Evolutionary conservation across 2,329 filamentous ascomycete genomes (phyloP).

Genomic region (Aspergillus sp.): DNA sequence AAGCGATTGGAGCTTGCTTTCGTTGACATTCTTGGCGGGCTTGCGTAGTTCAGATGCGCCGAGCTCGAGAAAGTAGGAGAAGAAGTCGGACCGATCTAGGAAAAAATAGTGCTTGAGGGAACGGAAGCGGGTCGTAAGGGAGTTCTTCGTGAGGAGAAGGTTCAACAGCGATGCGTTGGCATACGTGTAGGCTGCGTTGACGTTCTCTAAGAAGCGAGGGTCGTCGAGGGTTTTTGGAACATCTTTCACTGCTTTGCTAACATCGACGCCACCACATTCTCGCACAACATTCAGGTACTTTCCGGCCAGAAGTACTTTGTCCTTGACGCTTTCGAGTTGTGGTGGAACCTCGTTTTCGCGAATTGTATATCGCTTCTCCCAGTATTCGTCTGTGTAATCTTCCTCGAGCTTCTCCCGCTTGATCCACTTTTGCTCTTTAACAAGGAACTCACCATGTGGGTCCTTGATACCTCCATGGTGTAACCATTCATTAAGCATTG

Average conservation of each 20-base stretch:
- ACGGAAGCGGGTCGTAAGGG: conserved; percentile 78
- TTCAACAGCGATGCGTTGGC: conserved; percentile 92
- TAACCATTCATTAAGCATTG: conserved; percentile 97
- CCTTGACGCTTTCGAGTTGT: conserved; percentile 85
- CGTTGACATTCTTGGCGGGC: conserved; percentile 83
- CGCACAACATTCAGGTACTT: conserved; percentile 98
- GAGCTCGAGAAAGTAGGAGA: conserved; percentile 95
- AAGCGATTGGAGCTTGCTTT: conserved; percentile 87
- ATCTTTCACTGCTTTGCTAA: conserved; percentile 82
- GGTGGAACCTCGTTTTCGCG: conserved; percentile 88
- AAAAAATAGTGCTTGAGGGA: conserved; percentile 99
- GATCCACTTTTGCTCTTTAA: conserved; percentile 96
- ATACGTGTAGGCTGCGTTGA: conserved; percentile 91
- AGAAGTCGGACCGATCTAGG: conserved; percentile 95
- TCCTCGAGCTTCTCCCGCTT: conserved; percentile 85
- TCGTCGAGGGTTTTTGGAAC: conserved; percentile 94
- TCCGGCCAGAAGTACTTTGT: conserved; percentile 90
- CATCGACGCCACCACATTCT: conserved; percentile 93
- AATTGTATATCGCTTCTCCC: conserved; percentile 96
- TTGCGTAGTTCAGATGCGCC: conserved; percentile 87
- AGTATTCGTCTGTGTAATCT: conserved; percentile 98
- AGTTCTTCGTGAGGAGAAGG: conserved; percentile 87
- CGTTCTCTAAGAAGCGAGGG: conserved; percentile 87
- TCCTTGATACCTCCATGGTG: conserved; percentile 95
- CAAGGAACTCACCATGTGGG: conserved; percentile 87